Percentiles rank a stretch among this genome's conserved stretches.
Evolutionary conservation across 257 asterid genomes (phyloP).

Genomic region (Striga asiatica): DNA sequence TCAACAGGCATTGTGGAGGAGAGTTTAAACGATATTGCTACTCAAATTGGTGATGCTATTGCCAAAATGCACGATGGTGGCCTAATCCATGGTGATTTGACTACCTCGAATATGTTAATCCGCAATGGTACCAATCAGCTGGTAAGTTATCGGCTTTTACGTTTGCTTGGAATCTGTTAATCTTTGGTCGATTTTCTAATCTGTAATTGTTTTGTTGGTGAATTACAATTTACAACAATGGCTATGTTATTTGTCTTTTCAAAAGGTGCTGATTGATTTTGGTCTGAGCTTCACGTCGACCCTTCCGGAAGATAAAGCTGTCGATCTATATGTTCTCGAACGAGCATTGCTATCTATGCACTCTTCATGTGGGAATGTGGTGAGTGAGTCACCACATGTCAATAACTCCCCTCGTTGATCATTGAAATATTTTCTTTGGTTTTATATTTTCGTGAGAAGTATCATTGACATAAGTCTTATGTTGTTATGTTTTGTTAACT

Average conservation of each 20-base stretch:
- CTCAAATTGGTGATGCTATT: slow-evolving; percentile 72
- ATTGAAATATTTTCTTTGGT: too few relatives aligned
- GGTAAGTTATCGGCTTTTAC: slow-evolving; percentile 29
- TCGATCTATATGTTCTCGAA: slow-evolving; percentile 90
- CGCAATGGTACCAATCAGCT: slow-evolving; percentile 52
- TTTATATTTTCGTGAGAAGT: too few relatives aligned
- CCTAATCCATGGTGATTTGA: slow-evolving; percentile 86
- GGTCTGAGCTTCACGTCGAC: slow-evolving; percentile 91
- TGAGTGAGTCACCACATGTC: slow-evolving; percentile 35
- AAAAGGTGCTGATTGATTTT: slow-evolving; percentile 82
- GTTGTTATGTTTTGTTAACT: too few relatives aligned
- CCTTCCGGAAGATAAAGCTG: slow-evolving; percentile 96
- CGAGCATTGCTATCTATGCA: slow-evolving; percentile 94
- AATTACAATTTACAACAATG: not conserved
- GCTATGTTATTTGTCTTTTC: not conserved
- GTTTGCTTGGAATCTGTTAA: not conserved
- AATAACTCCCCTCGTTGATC: too few relatives aligned
- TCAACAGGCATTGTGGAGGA: slow-evolving; percentile 52
- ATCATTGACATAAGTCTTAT: too few relatives aligned
- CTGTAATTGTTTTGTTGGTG: not conserved
- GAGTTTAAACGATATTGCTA: slow-evolving; percentile 56
- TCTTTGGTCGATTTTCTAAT: not conserved
- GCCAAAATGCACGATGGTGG: slow-evolving; percentile 93
- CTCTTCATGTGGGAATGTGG: slow-evolving; percentile 96
- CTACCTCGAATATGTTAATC: slow-evolving; percentile 89